Base-by-base conservation (phyloP, 129 eudicot species). In the Flaveria ramosissima region DNA sequence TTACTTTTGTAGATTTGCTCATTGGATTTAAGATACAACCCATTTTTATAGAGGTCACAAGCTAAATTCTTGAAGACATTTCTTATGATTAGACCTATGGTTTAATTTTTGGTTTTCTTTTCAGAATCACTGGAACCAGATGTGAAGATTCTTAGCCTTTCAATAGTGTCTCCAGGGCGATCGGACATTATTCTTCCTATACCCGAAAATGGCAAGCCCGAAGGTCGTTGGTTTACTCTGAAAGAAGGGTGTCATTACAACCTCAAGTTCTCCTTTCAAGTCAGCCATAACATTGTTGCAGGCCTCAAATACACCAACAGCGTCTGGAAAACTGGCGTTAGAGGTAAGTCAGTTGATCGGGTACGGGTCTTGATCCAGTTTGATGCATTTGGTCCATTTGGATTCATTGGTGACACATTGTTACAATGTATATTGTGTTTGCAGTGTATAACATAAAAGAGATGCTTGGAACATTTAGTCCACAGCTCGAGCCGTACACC, bases 381-480 rank as follows among this genome's bases (percentile, higher is more conserved):
- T 30, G 13, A 15, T 16, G 45, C 69, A 30, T 63, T 68, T 68
- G 10, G 63, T 16, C 21, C 69, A 30, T 63, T 68, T 68, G 10
- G 63, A 78, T 70, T 1, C 16, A 7, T 69, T 1, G 61, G 70
- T 70, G 70, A 78, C 43, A 27, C 9, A 55, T 19, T 30, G 9
- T 61, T 19, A 26, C 3, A 2, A 26, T 15, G n/a, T n/a, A 36
- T 57, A 7, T 71, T n/a, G 39, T 68, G 68, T 72, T 81, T 80
- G 71, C 80, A 88, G 93, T 88, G 73, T 88, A 88, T 78, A 88
- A 74, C 72, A 52, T 86, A 45, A 88, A 77, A 61, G 85, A 81
- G 73, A 88, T 88, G 93, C 88, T 88, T 53, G 93, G 93, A 83
- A 88, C 93, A 0, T 88, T 85, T 84, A 88, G 93, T 70, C 93